These are phyloP conservation scores for Chlamydomonas sp. DNA, from an alignment of 139 green algal genomes.

Conservation along the genomic window DNA sequence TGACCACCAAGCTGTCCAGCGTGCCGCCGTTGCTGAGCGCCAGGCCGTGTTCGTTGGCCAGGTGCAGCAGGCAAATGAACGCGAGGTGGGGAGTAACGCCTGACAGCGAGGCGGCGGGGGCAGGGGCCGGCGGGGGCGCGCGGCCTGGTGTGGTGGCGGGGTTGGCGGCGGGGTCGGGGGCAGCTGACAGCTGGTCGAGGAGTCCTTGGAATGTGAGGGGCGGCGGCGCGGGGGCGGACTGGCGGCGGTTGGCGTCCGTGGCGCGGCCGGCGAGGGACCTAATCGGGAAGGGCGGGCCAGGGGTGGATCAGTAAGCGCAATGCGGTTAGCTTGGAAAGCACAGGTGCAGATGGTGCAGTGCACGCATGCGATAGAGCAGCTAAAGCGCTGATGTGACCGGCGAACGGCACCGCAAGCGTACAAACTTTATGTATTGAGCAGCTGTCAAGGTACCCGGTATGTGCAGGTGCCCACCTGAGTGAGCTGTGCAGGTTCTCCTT, in stretches of 20 bases:
- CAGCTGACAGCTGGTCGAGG: neutral
- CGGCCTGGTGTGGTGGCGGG: constrained; percentile 52
- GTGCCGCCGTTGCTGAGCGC: constrained; percentile 41
- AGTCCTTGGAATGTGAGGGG: neutral
- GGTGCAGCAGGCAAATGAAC: constrained; percentile 98
- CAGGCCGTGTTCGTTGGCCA: constrained; percentile 95
- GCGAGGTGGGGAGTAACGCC: constrained; percentile 93
- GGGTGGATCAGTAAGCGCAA: no score
- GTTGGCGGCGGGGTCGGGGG: neutral
- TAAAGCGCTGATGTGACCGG: no score
- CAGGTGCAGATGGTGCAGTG: no score
- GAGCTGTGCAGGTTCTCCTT: constrained; percentile 84
- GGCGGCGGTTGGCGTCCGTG: neutral
- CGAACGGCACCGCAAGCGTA: no score
- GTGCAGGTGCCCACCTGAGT: constrained; percentile 41
- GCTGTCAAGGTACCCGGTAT: no score
- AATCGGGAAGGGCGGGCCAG: no score
- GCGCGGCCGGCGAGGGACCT: neutral
- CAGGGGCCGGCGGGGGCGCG: neutral
- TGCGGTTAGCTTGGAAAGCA: no score
- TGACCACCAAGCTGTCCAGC: constrained; percentile 36
- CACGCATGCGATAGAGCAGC: no score
- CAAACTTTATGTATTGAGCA: no score
- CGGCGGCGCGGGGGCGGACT: neutral
- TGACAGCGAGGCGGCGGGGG: constrained; percentile 25